A percentile compares a stretch with the other conserved stretches of the same genome.
These are phyloP conservation scores for Fagopyrum esculentum DNA, from an alignment of 148 eudicot genomes.

Conservation along the genomic window DNA sequence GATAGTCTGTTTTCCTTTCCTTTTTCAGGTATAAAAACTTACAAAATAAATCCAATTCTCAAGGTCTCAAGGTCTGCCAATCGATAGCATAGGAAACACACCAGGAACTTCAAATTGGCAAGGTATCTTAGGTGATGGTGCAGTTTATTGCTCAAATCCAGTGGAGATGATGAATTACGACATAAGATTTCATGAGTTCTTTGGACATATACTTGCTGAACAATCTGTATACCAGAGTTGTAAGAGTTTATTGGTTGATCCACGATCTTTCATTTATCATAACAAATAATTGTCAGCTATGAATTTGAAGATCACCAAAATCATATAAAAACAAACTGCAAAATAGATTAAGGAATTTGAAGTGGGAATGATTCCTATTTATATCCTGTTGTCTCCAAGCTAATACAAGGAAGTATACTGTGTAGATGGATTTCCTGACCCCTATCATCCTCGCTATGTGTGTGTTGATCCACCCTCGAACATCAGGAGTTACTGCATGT, in stretches of 20 bases:
- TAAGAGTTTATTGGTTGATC: not conserved
- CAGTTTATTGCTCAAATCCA: constrained; percentile 16
- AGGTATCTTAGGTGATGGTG: constrained; percentile 25
- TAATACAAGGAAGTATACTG: constrained; percentile 5
- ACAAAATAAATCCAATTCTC: too few relatives aligned
- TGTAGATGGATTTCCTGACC: constrained; percentile 32
- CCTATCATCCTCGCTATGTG: constrained; percentile 22
- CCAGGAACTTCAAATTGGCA: constrained; percentile 21
- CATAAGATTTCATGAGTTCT: constrained; percentile 3
- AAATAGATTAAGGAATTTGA: not conserved
- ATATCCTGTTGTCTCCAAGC: not conserved
- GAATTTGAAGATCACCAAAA: not conserved
- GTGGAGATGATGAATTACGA: constrained; percentile 7
- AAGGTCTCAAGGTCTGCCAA: not conserved
- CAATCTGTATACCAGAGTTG: not conserved
- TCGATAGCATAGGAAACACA: not conserved
- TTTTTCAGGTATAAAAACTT: too few relatives aligned
- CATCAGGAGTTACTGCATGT: constrained; percentile 24
- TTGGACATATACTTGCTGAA: not conserved
- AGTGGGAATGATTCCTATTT: not conserved
- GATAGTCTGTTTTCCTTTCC: too few relatives aligned
- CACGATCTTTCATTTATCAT: too few relatives aligned
- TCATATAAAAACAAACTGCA: not conserved
- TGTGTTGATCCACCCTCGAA: constrained; percentile 10
- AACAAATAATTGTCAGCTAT: too few relatives aligned